Conservation (phyloP, 148 eudicot genomes). For the Silene uniflora region DNA sequence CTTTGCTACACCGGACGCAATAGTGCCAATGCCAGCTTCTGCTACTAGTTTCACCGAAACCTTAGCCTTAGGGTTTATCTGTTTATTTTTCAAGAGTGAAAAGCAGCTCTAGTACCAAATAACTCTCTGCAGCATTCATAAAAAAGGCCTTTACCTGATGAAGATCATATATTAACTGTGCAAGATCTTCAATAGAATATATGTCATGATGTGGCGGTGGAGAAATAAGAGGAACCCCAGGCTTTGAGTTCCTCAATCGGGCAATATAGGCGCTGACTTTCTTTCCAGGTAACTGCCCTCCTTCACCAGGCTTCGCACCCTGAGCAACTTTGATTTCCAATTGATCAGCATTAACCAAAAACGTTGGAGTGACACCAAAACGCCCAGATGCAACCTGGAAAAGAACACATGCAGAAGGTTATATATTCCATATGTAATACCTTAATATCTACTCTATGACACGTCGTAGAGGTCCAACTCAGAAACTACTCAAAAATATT, state of each 20-base stretch:
- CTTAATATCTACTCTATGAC: neutral
- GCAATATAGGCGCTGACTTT: constrained; percentile 99
- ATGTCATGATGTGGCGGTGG: constrained; percentile 99
- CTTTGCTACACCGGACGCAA: constrained; percentile 99
- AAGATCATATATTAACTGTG: constrained; percentile 92
- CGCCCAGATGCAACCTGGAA: constrained; percentile 99
- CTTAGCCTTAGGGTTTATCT: constrained; percentile 98
- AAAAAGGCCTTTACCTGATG: constrained; percentile 64
- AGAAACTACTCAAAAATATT: neutral
- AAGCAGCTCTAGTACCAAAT: neutral
- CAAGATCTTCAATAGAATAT: constrained; percentile 99
- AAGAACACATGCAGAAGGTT: constrained; percentile 15
- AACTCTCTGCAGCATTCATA: neutral
- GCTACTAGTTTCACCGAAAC: constrained; percentile 99
- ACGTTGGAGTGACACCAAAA: constrained; percentile 98
- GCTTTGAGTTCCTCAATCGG: constrained; percentile 92
- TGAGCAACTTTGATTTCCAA: constrained; percentile 96
- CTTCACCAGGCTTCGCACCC: constrained; percentile 99
- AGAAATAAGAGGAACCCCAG: constrained; percentile 98
- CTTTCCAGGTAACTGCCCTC: constrained; percentile 98
- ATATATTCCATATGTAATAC: constrained; percentile 7
- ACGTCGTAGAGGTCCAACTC: neutral
- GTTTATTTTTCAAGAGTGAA: constrained; percentile 28
- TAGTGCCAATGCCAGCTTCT: constrained; percentile 99
- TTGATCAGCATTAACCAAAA: constrained; percentile 97